phyloP scores from a whole-genome alignment of 805 yeast species.

The Barnettozyma wickerhamii region DNA sequence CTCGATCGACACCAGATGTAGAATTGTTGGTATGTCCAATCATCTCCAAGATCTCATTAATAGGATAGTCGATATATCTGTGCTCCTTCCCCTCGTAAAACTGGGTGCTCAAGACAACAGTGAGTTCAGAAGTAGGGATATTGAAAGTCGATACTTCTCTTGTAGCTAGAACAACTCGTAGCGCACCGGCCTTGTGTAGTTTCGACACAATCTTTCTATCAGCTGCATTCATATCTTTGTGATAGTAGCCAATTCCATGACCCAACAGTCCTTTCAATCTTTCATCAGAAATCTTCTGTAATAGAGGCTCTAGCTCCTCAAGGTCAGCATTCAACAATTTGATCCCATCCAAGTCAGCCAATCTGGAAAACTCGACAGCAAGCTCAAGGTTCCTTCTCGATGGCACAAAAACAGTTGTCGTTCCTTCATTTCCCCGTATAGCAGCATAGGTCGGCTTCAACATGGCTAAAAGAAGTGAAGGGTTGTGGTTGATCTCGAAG shows the following conservation, averaged over 20 bases:
- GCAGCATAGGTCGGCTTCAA: conserved; percentile 44
- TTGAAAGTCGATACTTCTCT: conserved; percentile 47
- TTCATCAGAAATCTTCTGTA: conserved; percentile 43
- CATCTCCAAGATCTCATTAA: conserved; percentile 65
- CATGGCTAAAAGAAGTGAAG: conserved; percentile 49
- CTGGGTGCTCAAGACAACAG: conserved; percentile 68
- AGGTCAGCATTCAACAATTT: conserved; percentile 37
- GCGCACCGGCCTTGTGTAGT: conserved; percentile 44
- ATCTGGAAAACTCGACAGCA: conserved; percentile 39
- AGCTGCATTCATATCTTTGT: conserved; percentile 48
- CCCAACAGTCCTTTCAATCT: conserved; percentile 39
- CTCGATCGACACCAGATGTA: conserved; percentile 34
- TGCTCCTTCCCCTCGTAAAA: conserved; percentile 70
- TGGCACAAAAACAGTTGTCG: conserved; percentile 53
- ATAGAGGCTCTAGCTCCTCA: conserved; percentile 34
- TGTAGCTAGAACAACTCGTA: conserved; percentile 58
- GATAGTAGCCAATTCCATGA: conserved; percentile 62
- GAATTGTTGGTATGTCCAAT: conserved; percentile 38
- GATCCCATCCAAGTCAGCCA: conserved; percentile 33
- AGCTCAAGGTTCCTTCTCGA: conserved; percentile 50
- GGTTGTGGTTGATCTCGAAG: conserved; percentile 42
- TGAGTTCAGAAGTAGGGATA: conserved; percentile 51
- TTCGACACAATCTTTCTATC: conserved; percentile 56
- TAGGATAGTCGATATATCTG: conserved; percentile 61
- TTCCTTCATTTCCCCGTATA: conserved; percentile 30